Evolutionary conservation across 495 filamentous ascomycete genomes (phyloP).

Genomic region (Talaromyces thailandensis): DNA sequence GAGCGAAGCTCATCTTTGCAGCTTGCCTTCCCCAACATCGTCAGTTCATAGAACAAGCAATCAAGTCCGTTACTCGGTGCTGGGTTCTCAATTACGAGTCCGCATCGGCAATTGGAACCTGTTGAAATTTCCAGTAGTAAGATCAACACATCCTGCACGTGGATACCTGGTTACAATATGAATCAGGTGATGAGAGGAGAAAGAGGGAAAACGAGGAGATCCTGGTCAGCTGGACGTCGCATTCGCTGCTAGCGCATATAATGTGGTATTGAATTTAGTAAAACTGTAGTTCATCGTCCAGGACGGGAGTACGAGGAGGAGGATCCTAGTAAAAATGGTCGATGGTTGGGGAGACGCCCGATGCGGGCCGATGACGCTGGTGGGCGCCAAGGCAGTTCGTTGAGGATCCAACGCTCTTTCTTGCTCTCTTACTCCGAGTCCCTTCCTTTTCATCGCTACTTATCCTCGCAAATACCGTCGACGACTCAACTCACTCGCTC

Average conservation of each 20-base stretch:
- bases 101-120: background rate
- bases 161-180: background rate
- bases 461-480: background rate
- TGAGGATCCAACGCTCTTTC: conserved; percentile 7
- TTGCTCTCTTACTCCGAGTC: too few species aligned
- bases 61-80: background rate
- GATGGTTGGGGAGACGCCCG: background rate
- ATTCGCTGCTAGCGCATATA: too few species aligned
- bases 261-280: background rate
- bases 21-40: background rate
- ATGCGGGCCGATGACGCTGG: conserved; percentile 8
- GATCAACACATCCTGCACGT: background rate
- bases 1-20: background rate
- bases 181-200: background rate
- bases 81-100: background rate
- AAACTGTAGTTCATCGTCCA: background rate
- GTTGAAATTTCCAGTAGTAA: background rate
- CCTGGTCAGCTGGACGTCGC: background rate
- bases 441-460: background rate
- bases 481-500: background rate
- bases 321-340: background rate
- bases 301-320: too few species aligned
- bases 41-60: background rate
- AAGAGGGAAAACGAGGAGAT: background rate
- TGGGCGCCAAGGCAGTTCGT: background rate